Percentiles rank a stretch among this genome's conserved stretches.
These are phyloP conservation scores for Chrysochromulina parva DNA, from an alignment of 78 protist species.

Conservation along the genomic window DNA sequence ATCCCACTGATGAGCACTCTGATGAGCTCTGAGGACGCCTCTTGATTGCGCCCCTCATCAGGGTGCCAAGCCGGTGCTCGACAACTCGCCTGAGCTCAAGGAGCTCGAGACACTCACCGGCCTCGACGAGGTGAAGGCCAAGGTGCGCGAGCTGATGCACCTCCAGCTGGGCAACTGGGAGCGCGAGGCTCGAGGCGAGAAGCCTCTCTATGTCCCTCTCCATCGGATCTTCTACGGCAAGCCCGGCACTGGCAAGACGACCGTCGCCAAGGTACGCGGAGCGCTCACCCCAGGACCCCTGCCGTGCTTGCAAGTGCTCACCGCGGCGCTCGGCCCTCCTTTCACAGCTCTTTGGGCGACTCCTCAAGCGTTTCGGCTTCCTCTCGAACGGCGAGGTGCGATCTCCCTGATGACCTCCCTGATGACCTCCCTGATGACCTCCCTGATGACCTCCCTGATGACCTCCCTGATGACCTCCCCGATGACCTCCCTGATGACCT, in stretches of 20 bases:
- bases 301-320: too few species aligned
- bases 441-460: too few species aligned
- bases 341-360: background rate
- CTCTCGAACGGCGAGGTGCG: constrained; percentile 9
- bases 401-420: too few species aligned
- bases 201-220: background rate
- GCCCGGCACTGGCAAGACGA: constrained; percentile 64
- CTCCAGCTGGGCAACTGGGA: background rate
- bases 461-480: too few species aligned
- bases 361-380: constrained; percentile 31
- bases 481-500: too few species aligned
- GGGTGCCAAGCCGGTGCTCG: background rate
- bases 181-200: constrained; percentile 22
- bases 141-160: background rate
- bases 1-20: too few species aligned
- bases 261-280: constrained; percentile 35
- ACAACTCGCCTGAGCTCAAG: background rate
- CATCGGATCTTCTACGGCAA: constrained; percentile 46
- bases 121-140: constrained; percentile 32
- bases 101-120: constrained; percentile 38
- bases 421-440: too few species aligned
- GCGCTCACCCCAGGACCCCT: too few species aligned
- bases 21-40: too few species aligned
- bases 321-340: too few species aligned
- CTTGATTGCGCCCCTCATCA: background rate